Conservation (phyloP, 495 filamentous ascomycete genomes). For the Friedmanniomyces endolithicus region DNA sequence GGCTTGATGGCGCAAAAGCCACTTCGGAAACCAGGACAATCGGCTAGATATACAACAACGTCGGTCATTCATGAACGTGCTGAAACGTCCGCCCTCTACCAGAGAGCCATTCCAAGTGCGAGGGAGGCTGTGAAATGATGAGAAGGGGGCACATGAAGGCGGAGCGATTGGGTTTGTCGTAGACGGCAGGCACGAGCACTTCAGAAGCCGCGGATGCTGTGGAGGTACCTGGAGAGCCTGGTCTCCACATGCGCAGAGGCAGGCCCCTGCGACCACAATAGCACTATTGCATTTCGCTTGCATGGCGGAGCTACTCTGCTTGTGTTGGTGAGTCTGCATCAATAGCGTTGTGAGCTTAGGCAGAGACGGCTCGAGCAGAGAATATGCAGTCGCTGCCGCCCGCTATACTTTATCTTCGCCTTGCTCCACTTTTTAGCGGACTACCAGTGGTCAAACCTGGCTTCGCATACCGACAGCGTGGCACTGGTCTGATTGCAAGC, state of each 20-base stretch:
- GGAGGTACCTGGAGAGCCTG: neutral
- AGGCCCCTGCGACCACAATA: neutral
- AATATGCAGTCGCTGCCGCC: conserved; percentile 1
- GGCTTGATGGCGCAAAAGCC: neutral
- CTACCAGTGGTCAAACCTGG: neutral
- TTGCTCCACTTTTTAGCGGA: neutral
- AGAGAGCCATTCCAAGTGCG: neutral
- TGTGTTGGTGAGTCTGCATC: neutral
- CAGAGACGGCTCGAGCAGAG: conserved; percentile 3
- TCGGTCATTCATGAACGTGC: neutral
- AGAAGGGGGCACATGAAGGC: neutral
- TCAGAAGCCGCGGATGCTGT: neutral
- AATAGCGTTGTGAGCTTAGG: conserved; percentile 2
- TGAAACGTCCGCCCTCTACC: neutral
- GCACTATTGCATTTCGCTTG: neutral
- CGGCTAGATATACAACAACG: neutral
- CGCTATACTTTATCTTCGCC: neutral
- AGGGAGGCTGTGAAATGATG: neutral
- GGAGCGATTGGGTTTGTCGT: neutral
- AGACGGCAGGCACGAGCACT: neutral
- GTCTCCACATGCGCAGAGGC: neutral
- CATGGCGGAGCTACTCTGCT: neutral
- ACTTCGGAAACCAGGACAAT: neutral
- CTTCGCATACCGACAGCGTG: neutral
- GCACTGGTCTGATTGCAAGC: conserved; percentile 5